Percentiles rank a stretch among this genome's conserved stretches.
These are phyloP conservation scores for Leishmania gerbilli DNA, from an alignment of 208 protist genomes.

Conservation along the genomic window DNA sequence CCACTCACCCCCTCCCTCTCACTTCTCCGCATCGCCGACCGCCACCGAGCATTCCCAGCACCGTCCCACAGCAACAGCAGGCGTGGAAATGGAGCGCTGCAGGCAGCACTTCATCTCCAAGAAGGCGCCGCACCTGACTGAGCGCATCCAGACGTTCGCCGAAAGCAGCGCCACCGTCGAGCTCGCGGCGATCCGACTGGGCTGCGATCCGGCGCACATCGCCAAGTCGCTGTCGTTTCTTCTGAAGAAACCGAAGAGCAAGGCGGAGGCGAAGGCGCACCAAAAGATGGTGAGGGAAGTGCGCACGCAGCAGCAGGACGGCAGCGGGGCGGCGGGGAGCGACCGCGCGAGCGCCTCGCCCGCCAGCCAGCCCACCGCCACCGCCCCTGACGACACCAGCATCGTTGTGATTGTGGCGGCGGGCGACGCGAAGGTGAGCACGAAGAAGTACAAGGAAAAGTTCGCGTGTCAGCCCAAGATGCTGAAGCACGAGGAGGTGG, in stretches of 20 bases:
- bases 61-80: neutral
- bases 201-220: constrained; percentile 54
- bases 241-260: constrained; percentile 34
- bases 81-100: constrained; percentile 35
- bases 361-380: constrained; percentile 4
- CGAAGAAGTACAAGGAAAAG: constrained; percentile 52
- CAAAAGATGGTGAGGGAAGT: constrained; percentile 23
- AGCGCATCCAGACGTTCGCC: constrained; percentile 49
- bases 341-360: constrained; percentile 7
- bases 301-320: constrained; percentile 14
- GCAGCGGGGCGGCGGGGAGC: constrained; percentile 9
- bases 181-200: constrained; percentile 45
- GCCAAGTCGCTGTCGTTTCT: constrained; percentile 62
- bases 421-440: constrained; percentile 52
- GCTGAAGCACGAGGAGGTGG: constrained; percentile 59
- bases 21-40: neutral
- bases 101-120: constrained; percentile 33
- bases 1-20: neutral
- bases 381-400: constrained; percentile 4
- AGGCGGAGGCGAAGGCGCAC: constrained; percentile 28
- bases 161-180: constrained; percentile 59
- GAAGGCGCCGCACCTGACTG: constrained; percentile 35
- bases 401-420: constrained; percentile 52
- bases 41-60: neutral
- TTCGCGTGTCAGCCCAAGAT: constrained; percentile 49